These are phyloP conservation scores for Crithidia thermophila DNA, from an alignment of 208 protist genomes.

Conservation along the genomic window DNA sequence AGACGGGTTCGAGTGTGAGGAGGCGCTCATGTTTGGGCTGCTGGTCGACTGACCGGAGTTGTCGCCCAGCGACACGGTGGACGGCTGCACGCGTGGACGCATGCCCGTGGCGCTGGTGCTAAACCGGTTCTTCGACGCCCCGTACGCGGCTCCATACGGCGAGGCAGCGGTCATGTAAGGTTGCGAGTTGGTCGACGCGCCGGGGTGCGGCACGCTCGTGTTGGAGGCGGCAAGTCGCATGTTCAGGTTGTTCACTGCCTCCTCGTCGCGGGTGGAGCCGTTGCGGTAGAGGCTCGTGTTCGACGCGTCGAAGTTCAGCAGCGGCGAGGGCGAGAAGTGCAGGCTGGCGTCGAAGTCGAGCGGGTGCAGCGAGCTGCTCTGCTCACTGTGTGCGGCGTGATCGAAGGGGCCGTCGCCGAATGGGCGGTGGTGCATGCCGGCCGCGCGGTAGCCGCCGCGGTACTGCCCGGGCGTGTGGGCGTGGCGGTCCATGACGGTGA, in stretches of 20 bases:
- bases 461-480: background rate
- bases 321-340: conserved; percentile 36
- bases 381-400: background rate
- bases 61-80: conserved; percentile 8
- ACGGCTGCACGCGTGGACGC: conserved; percentile 4
- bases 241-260: conserved; percentile 5
- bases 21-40: conserved; percentile 1
- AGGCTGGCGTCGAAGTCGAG: conserved; percentile 43
- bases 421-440: conserved; percentile 4
- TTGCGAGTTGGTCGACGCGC: conserved; percentile 21
- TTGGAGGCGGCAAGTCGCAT: conserved; percentile 20
- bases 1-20: background rate
- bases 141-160: background rate
- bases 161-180: conserved; percentile 6
- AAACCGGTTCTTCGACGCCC: conserved; percentile 18
- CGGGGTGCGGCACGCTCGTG: conserved; percentile 4
- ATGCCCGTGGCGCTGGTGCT: background rate
- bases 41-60: background rate
- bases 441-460: conserved; percentile 15
- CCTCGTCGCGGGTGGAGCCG: conserved; percentile 32
- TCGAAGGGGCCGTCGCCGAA: background rate
- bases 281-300: conserved; percentile 30
- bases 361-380: conserved; percentile 17
- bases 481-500: background rate
- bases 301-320: conserved; percentile 39